Evolutionary conservation across 2,329 filamentous ascomycete species (phyloP), one percentile per base, ranked within the genome.

Genomic region (Simplicillium sp.): DNA sequence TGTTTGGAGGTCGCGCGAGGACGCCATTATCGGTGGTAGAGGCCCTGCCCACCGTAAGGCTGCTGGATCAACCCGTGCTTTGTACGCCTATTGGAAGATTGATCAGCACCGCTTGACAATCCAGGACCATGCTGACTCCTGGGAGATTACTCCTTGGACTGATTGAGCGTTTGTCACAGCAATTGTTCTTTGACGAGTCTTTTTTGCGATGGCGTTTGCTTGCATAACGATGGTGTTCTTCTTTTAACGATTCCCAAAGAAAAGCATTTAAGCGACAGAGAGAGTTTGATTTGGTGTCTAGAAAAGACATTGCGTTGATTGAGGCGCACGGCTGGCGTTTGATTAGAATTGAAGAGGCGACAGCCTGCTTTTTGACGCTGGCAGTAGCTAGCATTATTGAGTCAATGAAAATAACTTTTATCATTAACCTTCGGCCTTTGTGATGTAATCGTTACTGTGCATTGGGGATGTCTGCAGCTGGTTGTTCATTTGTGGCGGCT

Each of bases 101-200:
- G 80, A 84, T 53, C 79, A 84, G 48, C 72, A 81, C 52, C 75
- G 75, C 43, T 65, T 94, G 53, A 74, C 77, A 29, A 73, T 95
- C 46, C 68, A 71, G 17, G 80, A 90, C 53, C 75, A 73, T 14
- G 76, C 73, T 31, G 58, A 69, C 47, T 70, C 64, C 35, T 92
- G 84, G 80, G 67, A 74, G 38, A 71, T 87, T 47, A 62, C 63
- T 32, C 66, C 74, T 33, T 85, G 80, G 81, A 57, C 59, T 37
- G 40, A 40, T n/a, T 39, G 32, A 8, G 41, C 35, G 29, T 34
- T 25, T n/a, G n/a, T n/a, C n/a, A n/a, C n/a, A n/a, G n/a, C n/a
- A n/a, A n/a, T n/a, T n/a, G n/a, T n/a, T n/a, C n/a, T n/a, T n/a
- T n/a, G n/a, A n/a, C 20, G 20, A 25, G 20, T 25, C 20, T 34